Evolutionary conservation across 768 basidiomycete species (phyloP).

Genomic region (Russula brevipes): DNA sequence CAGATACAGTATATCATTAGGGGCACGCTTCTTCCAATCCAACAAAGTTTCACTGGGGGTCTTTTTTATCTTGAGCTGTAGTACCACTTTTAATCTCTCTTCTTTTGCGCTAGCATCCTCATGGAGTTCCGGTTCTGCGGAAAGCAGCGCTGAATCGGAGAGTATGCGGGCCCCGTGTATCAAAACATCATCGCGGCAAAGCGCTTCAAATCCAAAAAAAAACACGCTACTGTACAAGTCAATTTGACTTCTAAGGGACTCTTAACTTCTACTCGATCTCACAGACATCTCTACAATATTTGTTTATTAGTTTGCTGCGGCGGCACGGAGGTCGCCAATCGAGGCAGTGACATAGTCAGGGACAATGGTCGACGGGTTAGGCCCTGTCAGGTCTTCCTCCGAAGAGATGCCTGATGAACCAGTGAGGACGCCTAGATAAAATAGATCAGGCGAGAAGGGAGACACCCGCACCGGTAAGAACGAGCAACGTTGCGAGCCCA

Average conservation of each 20-base stretch:
- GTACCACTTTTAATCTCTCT: constrained; percentile 7
- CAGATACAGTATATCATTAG: constrained; percentile 4
- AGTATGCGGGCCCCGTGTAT: constrained; percentile 1
- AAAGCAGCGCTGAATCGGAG: not conserved
- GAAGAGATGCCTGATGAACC: constrained; percentile 64
- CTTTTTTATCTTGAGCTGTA: not conserved
- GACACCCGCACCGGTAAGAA: constrained; percentile 68
- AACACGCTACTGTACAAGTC: not conserved
- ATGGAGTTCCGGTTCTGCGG: not conserved
- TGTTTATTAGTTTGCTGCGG: not conserved
- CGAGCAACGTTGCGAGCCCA: constrained; percentile 81
- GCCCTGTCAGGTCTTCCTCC: constrained; percentile 66
- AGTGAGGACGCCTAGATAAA: not conserved
- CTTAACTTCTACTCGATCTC: constrained; percentile 1
- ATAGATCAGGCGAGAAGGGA: not conserved
- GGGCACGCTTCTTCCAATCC: not conserved
- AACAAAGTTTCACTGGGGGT: constrained; percentile 3
- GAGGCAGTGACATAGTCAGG: constrained; percentile 79
- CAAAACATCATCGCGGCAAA: not conserved
- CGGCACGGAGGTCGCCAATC: constrained; percentile 67
- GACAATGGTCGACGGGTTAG: constrained; percentile 61
- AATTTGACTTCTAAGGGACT: constrained; percentile 14
- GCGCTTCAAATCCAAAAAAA: not conserved
- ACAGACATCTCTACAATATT: not conserved
- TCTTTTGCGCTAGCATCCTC: constrained; percentile 3